Evolutionary conservation across 495 filamentous ascomycete genomes (phyloP).

Genomic region (Neurospora africana): DNA sequence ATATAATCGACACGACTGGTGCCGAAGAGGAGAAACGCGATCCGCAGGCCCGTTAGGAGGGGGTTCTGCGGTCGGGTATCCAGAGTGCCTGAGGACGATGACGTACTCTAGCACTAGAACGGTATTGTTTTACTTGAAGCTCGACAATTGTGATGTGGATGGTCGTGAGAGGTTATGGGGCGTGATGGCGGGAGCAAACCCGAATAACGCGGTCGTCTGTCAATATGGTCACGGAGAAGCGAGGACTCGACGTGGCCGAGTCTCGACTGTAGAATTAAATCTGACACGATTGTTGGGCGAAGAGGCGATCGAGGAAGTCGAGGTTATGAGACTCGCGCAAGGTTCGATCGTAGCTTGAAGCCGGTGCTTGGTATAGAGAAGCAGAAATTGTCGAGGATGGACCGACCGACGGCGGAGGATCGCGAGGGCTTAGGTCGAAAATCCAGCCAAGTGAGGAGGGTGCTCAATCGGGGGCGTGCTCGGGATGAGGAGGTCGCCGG

Average conservation of each 20-base stretch:
- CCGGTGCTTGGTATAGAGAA: neutral
- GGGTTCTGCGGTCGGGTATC: neutral
- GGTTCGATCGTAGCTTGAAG: neutral
- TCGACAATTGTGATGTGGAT: neutral
- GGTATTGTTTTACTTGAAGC: neutral
- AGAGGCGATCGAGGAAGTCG: neutral
- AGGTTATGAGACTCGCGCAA: neutral
- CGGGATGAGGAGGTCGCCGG: neutral
- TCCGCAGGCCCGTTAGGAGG: neutral
- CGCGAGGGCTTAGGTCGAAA: neutral
- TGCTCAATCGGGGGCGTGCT: neutral
- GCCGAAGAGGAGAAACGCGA: neutral
- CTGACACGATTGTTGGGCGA: neutral
- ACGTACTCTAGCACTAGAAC: neutral
- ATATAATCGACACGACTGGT: neutral
- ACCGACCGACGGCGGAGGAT: neutral
- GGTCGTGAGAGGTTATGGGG: neutral
- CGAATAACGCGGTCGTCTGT: neutral
- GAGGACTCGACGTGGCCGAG: neutral
- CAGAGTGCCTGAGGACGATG: neutral
- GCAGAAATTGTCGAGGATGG: neutral
- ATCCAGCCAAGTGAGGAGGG: neutral
- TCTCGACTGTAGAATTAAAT: neutral
- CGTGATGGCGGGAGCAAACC: neutral
- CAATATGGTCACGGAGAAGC: neutral